A percentile compares a stretch with the other conserved stretches of the same genome.
Evolutionary conservation across 2,329 filamentous ascomycete genomes (phyloP).

Genomic region (Biscogniauxia mediterranea): DNA sequence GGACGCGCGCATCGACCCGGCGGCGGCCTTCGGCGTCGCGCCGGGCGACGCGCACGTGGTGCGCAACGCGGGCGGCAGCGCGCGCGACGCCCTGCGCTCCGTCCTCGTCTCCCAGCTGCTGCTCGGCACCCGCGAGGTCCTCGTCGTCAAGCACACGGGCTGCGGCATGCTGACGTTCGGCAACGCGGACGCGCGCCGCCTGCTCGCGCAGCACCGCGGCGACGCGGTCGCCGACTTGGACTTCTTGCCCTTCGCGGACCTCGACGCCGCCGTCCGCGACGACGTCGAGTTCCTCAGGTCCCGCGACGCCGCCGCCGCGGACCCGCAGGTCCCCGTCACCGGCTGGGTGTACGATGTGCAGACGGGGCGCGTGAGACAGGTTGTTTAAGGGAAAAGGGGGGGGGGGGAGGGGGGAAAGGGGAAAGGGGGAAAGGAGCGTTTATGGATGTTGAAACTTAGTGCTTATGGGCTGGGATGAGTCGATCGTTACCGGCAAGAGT

Average conservation of each 20-base stretch:
- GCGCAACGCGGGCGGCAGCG: slow-evolving; percentile 69
- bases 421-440: too few relatives aligned
- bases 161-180: slow-evolving; percentile 71
- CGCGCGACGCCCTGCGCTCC: slow-evolving; percentile 67
- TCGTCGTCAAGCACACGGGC: slow-evolving; percentile 72
- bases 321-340: slow-evolving; percentile 58
- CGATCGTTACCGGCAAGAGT: too few relatives aligned
- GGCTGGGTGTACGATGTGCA: slow-evolving; percentile 80
- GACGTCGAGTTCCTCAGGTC: slow-evolving; percentile 66
- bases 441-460: too few relatives aligned
- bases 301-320: slow-evolving; percentile 57
- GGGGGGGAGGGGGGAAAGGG: too few relatives aligned
- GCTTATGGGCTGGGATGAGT: too few relatives aligned
- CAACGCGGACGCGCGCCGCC: slow-evolving; percentile 50
- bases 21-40: slow-evolving; percentile 65
- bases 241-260: slow-evolving; percentile 64
- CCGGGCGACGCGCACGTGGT: slow-evolving; percentile 79
- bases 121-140: slow-evolving; percentile 71
- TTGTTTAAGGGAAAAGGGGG: slow-evolving; percentile 36
- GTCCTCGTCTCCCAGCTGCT: slow-evolving; percentile 78
- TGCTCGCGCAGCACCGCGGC: slow-evolving; percentile 44
- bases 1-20: slow-evolving; percentile 72
- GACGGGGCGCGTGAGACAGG: slow-evolving; percentile 59
- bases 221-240: slow-evolving; percentile 47
- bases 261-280: slow-evolving; percentile 62